These are phyloP conservation scores for Pseudogymnoascus sp. DNA, from an alignment of 2,329 filamentous ascomycete species.

Conservation along the genomic window DNA sequence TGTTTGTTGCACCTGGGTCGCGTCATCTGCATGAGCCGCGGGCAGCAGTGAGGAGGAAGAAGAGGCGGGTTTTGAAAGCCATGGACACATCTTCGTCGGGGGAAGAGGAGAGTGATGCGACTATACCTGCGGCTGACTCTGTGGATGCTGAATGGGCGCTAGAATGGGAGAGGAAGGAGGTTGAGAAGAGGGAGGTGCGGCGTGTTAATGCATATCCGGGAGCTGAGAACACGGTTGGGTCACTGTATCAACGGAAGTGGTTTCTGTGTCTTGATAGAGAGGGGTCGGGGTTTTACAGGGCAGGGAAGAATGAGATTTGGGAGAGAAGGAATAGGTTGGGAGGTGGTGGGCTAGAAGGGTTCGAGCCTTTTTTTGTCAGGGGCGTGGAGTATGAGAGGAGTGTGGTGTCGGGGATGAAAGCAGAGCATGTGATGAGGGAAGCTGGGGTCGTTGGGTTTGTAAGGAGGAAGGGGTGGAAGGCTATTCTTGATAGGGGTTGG, in stretches of 20 bases:
- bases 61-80: conserved; percentile 20
- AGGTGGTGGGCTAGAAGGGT: conserved; percentile 24
- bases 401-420: conserved; percentile 53
- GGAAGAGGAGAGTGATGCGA: not conserved
- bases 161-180: conserved; percentile 35
- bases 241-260: conserved; percentile 60
- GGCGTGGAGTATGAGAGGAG: conserved; percentile 56
- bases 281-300: conserved; percentile 47
- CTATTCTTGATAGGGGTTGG: conserved; percentile 27
- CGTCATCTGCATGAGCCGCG: conserved; percentile 28
- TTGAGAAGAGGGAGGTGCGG: conserved; percentile 46
- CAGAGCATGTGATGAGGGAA: conserved; percentile 50
- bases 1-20: conserved; percentile 42
- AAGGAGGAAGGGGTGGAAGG: conserved; percentile 51
- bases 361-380: conserved; percentile 51
- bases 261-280: conserved; percentile 53
- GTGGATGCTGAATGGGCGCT: conserved; percentile 26
- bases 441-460: conserved; percentile 50
- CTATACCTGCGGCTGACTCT: not conserved
- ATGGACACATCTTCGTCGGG: conserved; percentile 16
- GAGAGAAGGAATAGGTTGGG: conserved; percentile 16
- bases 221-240: conserved; percentile 56
- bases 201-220: conserved; percentile 58
- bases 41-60: conserved; percentile 19
- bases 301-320: conserved; percentile 21